These are phyloP conservation scores for Penicilliopsis zonata DNA, from an alignment of 495 filamentous ascomycete species.

Conservation along the genomic window DNA sequence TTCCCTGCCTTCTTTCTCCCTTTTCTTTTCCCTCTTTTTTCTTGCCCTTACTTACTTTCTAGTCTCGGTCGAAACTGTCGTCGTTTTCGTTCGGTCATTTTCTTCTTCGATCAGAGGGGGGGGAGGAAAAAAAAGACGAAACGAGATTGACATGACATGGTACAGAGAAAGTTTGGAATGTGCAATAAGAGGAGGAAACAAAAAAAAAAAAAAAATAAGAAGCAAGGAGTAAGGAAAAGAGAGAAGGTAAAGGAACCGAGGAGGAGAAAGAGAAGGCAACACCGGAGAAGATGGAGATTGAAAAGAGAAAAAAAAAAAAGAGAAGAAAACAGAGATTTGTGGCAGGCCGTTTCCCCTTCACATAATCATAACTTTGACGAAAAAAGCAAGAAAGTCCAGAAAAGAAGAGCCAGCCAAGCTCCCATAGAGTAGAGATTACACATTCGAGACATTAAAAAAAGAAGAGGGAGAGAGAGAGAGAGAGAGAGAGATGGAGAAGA, in stretches of 20 bases:
- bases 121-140: background rate
- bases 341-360: too few species aligned
- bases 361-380: constrained; percentile 15
- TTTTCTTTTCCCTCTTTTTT: constrained; percentile 1
- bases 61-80: background rate
- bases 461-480: too few species aligned
- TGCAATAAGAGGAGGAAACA: constrained; percentile 3
- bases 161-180: background rate
- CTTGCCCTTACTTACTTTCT: background rate
- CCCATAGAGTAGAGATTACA: constrained; percentile 38
- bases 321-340: constrained; percentile 29
- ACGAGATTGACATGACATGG: too few species aligned
- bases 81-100: constrained; percentile 1
- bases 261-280: too few species aligned
- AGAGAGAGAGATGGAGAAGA: too few species aligned
- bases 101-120: background rate
- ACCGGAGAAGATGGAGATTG: too few species aligned
- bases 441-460: constrained; percentile 17
- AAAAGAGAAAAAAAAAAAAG: constrained; percentile 9
- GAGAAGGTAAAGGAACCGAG: constrained; percentile 9
- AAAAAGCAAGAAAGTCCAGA: constrained; percentile 6
- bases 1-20: background rate
- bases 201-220: constrained; percentile 6
- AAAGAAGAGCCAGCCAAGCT: constrained; percentile 30
- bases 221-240: constrained; percentile 20